Evolutionary conservation across 2,329 filamentous ascomycete genomes (phyloP), one percentile per base, ranked within the genome.

Genomic region (Ceratocystis variospora): DNA sequence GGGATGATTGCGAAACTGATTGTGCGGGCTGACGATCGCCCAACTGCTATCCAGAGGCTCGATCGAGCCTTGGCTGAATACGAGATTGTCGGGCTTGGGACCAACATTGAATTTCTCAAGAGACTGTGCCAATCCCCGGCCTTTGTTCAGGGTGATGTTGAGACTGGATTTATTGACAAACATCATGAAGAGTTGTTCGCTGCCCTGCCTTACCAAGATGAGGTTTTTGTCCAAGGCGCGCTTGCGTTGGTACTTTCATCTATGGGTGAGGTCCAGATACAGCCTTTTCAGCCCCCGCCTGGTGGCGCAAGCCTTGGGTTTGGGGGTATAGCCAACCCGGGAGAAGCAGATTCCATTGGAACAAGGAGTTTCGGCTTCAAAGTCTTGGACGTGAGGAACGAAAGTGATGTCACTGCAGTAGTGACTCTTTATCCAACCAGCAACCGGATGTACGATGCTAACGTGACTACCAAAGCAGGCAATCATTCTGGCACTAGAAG

Each of bases 1-100:
- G 94, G 94, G 33, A 99, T 99, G 94, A 96, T 99, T 70, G 90
- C 94, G 57, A 99, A 99, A 77, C 83, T 99, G 64, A 99, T 99
- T 71, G 90, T 97, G 5, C 84, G 89, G 67, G 94, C 89, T 0
- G 82, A 84, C 17, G 87, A 87, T 66, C 83, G 94, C 68, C 83
- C 88, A 73, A 87, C 88, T 31, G 90, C 92, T 2, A 87, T 99
- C 62, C 86, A 89, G 67, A 95, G 90, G 75, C 80, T 99, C 68
- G 84, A 86, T 46, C 79, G 86, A 3, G 92, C 94, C 0, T 79
- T 99, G 10, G 87, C 90, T 70, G 83, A 90, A 61, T 99, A 97
- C 73, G 90, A 99, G 76, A 86, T 99, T 10, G 94, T 93, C 2
- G 94, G 94, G 0, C 83, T 95, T 6, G 87, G 89, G 73, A 99